Evolutionary conservation across 306 rosid species (phyloP).

Genomic region (Delonix regia): DNA sequence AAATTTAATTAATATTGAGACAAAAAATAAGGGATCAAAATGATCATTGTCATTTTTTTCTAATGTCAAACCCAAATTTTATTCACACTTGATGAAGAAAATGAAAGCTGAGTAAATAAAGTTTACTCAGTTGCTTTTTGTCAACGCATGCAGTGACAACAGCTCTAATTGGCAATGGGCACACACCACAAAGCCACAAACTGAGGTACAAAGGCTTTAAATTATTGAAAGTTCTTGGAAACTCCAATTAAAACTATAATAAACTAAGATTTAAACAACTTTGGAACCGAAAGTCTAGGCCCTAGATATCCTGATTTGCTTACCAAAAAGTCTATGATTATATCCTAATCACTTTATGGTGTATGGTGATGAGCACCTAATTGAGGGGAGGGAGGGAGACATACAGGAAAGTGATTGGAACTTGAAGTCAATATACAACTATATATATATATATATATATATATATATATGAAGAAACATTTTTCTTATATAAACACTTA

Average conservation of each 20-base stretch:
- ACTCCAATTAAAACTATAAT: not conserved
- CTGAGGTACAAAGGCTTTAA: not conserved
- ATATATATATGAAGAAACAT: not conserved
- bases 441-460: too few relatives aligned
- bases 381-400: constrained; percentile 52
- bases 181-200: not conserved
- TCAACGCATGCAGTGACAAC: constrained; percentile 3
- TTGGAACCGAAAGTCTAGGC: constrained; percentile 26
- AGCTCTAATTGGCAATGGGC: not conserved
- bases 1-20: too few relatives aligned
- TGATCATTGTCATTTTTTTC: too few relatives aligned
- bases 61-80: not conserved
- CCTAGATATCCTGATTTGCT: constrained; percentile 26
- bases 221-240: constrained; percentile 23
- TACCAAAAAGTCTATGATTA: constrained; percentile 20
- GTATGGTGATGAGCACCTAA: constrained; percentile 32
- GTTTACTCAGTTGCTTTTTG: not conserved
- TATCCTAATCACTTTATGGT: constrained; percentile 32
- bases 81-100: not conserved
- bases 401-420: constrained; percentile 43
- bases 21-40: too few relatives aligned
- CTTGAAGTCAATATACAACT: not conserved
- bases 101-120: not conserved
- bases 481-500: not conserved
- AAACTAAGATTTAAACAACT: constrained; percentile 21